Base-by-base conservation (phyloP, 768 basidiomycete species). In the Mycena vitilis region DNA sequence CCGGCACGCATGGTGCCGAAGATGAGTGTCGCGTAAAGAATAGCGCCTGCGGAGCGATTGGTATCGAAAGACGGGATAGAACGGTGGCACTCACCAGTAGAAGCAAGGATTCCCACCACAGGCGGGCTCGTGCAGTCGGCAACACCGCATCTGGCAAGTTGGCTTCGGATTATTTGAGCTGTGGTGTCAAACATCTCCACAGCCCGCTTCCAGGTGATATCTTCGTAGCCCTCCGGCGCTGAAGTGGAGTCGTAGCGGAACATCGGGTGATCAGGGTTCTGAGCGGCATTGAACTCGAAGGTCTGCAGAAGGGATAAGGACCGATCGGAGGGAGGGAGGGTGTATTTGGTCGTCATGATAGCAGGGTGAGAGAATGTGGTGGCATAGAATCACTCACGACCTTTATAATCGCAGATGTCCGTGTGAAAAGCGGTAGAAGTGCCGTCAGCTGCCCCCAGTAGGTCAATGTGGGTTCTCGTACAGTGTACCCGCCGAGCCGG, bases 181-280 rank as follows among this genome's bases (percentile, higher is more conserved):
- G 61, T 62, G 30, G 23, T 62, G 45, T 62, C 61, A 36, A 62
- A 54, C 20, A 62, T 4, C 11, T 62, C 54, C 38, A 62, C 40
- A 9, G 62, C 62, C 44, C 37, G 62, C 7, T 16, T 34, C 62
- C 62, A 63, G 44, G 62, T 47, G 44, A 63, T 63, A n/a, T 63
- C 34, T 13, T 63, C 53, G 15, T 63, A 63, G 18, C 62, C 61
- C 38, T 53, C 61, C 40, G 6, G 38, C 4, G 52, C 34, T 22
- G 62, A 63, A 44, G 42, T 15, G 8, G 62, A 63, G 25, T 63
- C 62, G 25, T 63, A 63, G 13, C 62, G 10, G 53, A 63, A 63
- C 23, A 64, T n/a, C 44, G 63, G 54, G 10, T 64, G 63, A 48
- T 64, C 15, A 1, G 63, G 54, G 36, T 64, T 64, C 13, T 30